Conservation (phyloP, 345 rosid genomes). For the Microcos paniculata region DNA sequence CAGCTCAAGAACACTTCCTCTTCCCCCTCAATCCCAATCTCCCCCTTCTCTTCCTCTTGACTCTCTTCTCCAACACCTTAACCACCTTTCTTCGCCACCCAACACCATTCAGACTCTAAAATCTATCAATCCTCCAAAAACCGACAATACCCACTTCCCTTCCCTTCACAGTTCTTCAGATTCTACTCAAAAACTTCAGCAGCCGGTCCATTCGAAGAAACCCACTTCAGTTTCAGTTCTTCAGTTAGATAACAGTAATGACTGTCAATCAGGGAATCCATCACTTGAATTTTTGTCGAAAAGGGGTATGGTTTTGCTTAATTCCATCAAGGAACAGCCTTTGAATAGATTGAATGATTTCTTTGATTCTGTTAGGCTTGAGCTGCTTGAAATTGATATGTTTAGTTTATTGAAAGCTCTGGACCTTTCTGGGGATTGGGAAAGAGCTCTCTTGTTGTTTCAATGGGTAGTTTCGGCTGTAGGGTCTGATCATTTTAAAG, state of each 20-base stretch:
- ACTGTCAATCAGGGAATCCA: constrained; percentile 23
- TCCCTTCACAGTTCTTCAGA: constrained; percentile 41
- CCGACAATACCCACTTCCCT: constrained; percentile 33
- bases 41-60: constrained; percentile 60
- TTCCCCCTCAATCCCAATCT: constrained; percentile 46
- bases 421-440: constrained; percentile 67
- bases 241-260: constrained; percentile 26
- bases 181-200: constrained; percentile 32
- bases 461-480: constrained; percentile 56
- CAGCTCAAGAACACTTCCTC: constrained; percentile 63
- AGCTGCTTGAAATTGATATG: constrained; percentile 61
- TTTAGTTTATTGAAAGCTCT: constrained; percentile 62
- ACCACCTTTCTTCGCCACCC: constrained; percentile 58
- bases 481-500: constrained; percentile 28
- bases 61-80: constrained; percentile 76
- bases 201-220: constrained; percentile 20
- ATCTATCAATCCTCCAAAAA: constrained; percentile 3
- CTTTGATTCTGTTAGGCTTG: constrained; percentile 48
- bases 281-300: constrained; percentile 49
- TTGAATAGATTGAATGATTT: constrained; percentile 44
- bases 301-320: constrained; percentile 46
- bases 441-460: constrained; percentile 63
- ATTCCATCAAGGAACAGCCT: constrained; percentile 54
- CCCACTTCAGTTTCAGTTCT: constrained; percentile 32
- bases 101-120: constrained; percentile 11